Percentiles rank a stretch among this genome's conserved stretches.
Evolutionary conservation across 169 alveolate genomes (phyloP).

Genomic region (Eimeria brunetti): DNA sequence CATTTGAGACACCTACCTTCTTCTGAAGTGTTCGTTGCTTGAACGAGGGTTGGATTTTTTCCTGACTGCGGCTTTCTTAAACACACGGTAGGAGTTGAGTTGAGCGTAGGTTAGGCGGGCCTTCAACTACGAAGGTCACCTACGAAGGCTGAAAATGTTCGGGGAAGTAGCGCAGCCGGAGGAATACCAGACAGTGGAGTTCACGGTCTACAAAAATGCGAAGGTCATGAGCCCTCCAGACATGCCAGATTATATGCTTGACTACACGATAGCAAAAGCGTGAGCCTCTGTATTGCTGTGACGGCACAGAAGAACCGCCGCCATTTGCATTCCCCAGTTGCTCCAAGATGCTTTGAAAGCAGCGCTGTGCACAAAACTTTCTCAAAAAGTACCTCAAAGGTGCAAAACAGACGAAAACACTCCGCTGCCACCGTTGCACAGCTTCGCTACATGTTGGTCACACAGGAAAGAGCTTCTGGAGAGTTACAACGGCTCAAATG

Average conservation of each 20-base stretch:
- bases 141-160: slow-evolving; percentile 7
- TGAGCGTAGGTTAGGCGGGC: neutral
- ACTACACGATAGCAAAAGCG: slow-evolving; percentile 68
- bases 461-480: slow-evolving; percentile 58
- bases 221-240: slow-evolving; percentile 92
- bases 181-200: slow-evolving; percentile 71
- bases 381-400: neutral
- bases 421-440: neutral
- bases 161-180: slow-evolving; percentile 57
- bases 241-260: slow-evolving; percentile 91
- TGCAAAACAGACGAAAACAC: neutral
- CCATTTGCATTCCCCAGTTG: neutral
- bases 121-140: neutral
- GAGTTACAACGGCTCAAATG: slow-evolving; percentile 16
- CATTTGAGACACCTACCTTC: neutral
- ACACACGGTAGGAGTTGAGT: neutral
- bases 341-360: neutral
- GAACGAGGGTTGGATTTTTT: neutral
- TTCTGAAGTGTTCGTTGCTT: neutral
- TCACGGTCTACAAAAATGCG: slow-evolving; percentile 86
- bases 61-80: neutral
- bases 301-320: neutral
- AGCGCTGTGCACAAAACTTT: neutral
- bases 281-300: neutral
- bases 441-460: neutral